Percentiles rank a stretch among this genome's conserved stretches.
Conservation (phyloP, 176 grass and related monocot genomes). For the Ananas comosus region DNA sequence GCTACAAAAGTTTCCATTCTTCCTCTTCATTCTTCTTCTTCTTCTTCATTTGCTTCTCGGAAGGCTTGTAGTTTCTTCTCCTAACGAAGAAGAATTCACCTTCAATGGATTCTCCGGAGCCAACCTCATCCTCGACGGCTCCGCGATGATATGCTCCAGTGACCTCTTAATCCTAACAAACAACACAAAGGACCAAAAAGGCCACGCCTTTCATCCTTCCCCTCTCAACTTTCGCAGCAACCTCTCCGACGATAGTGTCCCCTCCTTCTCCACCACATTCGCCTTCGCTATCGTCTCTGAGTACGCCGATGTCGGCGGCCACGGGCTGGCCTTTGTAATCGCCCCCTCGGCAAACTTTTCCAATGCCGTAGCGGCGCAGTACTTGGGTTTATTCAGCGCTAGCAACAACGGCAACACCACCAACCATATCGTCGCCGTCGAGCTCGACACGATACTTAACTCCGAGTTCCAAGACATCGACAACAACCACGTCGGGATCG, state of each 20-base stretch:
- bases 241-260: not conserved
- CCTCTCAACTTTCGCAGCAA: constrained; percentile 16
- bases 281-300: not conserved
- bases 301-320: not conserved
- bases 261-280: not conserved
- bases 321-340: not conserved
- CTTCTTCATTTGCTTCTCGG: not conserved
- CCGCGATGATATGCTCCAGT: constrained; percentile 16
- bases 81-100: constrained; percentile 13
- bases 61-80: not conserved
- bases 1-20: not conserved
- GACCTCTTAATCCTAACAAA: constrained; percentile 60
- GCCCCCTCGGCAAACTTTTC: constrained; percentile 6
- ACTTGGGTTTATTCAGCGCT: not conserved
- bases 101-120: constrained; percentile 33
- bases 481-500: constrained; percentile 15
- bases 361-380: not conserved
- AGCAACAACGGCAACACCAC: not conserved
- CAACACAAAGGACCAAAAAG: constrained; percentile 24
- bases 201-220: constrained; percentile 31
- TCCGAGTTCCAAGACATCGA: constrained; percentile 2
- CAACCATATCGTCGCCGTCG: constrained; percentile 5
- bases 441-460: constrained; percentile 1
- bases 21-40: not conserved
- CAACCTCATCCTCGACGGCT: constrained; percentile 15